Conservation (phyloP, 257 asterid species). For the Handroanthus guayacan region DNA sequence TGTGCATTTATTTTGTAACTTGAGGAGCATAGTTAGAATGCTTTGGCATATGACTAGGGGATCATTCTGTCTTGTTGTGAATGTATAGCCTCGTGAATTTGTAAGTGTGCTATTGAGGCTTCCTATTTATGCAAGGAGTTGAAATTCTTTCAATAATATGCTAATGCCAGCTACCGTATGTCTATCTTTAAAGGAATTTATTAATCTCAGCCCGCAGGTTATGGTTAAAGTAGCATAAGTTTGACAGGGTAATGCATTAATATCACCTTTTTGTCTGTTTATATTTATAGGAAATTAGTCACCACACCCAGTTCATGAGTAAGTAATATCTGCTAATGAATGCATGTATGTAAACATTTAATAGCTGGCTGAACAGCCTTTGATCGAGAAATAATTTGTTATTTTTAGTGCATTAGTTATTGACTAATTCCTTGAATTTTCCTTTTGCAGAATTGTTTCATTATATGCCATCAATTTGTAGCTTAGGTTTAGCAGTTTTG, state of each 20-base stretch:
- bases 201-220: slow-evolving; percentile 1
- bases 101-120: not conserved
- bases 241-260: too few species aligned
- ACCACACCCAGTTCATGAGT: not conserved
- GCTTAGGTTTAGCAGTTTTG: slow-evolving; percentile 40
- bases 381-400: not conserved
- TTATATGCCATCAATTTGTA: slow-evolving; percentile 33
- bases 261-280: too few species aligned
- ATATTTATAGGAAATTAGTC: too few species aligned
- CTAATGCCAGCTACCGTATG: not conserved
- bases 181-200: not conserved
- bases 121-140: not conserved
- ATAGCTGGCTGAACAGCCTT: not conserved
- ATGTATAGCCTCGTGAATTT: not conserved
- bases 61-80: slow-evolving; percentile 3
- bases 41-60: slow-evolving; percentile 17
- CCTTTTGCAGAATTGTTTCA: slow-evolving; percentile 40
- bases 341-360: not conserved
- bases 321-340: not conserved
- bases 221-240: too few species aligned
- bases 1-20: slow-evolving; percentile 6
- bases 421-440: slow-evolving; percentile 18
- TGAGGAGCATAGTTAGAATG: not conserved
- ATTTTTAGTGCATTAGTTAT: not conserved
- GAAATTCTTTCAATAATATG: not conserved